Evolutionary conservation across 805 yeast species (phyloP), one percentile per base, ranked within the genome.

Genomic region (Candida ortonii): DNA sequence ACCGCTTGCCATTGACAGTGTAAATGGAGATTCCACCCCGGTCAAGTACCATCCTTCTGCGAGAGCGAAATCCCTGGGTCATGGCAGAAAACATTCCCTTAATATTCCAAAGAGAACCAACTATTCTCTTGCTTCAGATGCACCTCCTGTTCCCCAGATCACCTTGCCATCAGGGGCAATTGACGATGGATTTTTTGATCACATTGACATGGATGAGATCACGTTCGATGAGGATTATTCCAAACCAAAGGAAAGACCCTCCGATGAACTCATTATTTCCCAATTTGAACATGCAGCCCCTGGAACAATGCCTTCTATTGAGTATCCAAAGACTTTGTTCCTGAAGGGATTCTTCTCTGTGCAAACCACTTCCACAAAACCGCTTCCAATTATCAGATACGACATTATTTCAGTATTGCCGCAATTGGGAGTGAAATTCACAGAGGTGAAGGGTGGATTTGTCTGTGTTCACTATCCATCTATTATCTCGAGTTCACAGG

Each of bases 381-480:
- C 96, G 13, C 68, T 90, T 36, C 89, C 95, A 9, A 84, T 85
- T 43, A 88, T 89, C 38, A 75, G 97, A 36, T 79, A 84, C 53
- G 89, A 84, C 55, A 79, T 89, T 25, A 84, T 89, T 18, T 72
- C 78, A 14, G 90, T 84, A 1, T 70, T 89, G 55, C 78, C 78
- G 13, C 77, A 77, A 43, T 68, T 86, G 53, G 87, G 86, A 17
- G 93, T 90, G 30, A 76, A 78, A 39, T 89, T 73, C 57, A 83
- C 80, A 43, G 97, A 89, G 61, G 95, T 89, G 15, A 83, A 83
- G 53, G 97, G 97, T 39, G 97, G 97, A 0, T 89, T 90, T 57
- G 73, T 86, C 16, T 89, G 97, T 65, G 71, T 78, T 7, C 88
- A 84, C 52, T 65, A 73, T 22, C 72, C 81, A 25, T 73, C 78